These are phyloP conservation scores for Solanum ossicruentum DNA, from an alignment of 257 asterid species.

Conservation along the genomic window DNA sequence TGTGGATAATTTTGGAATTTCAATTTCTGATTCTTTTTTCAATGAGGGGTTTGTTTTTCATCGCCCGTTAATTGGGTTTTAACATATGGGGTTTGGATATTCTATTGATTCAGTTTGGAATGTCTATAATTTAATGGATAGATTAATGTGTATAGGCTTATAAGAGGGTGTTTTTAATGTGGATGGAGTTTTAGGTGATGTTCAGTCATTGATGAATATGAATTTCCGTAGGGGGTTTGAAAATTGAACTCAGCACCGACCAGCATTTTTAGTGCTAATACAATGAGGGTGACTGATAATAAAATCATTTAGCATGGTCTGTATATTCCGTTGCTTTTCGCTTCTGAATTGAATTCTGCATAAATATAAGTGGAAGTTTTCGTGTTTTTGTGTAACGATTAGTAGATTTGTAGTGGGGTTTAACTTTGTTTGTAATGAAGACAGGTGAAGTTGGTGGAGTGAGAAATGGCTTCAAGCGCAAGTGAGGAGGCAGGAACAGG, in stretches of 20 bases:
- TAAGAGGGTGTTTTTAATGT: not conserved
- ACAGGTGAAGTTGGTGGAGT: constrained; percentile 12
- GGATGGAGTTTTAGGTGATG: not conserved
- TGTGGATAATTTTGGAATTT: not conserved
- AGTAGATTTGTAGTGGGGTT: constrained; percentile 6
- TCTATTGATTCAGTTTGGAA: not conserved
- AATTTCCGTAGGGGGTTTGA: not conserved
- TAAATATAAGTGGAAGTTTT: not conserved
- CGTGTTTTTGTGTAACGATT: not conserved
- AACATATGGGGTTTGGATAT: not conserved
- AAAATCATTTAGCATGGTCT: not conserved
- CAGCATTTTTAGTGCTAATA: not conserved
- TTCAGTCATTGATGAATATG: not conserved
- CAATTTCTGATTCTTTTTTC: not conserved
- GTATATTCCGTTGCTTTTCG: not conserved
- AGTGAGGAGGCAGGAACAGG: constrained; percentile 36
- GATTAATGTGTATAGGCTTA: not conserved
- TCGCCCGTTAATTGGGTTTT: not conserved
- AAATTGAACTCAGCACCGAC: not conserved
- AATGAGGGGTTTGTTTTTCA: not conserved
- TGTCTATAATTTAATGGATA: not conserved
- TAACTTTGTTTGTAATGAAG: not conserved
- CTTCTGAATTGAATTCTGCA: not conserved
- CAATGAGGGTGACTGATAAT: not conserved
- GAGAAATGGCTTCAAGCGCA: constrained; percentile 47